These are phyloP conservation scores for Alternaria angustiovoidea DNA, from an alignment of 2,329 filamentous ascomycete genomes.

Conservation along the genomic window DNA sequence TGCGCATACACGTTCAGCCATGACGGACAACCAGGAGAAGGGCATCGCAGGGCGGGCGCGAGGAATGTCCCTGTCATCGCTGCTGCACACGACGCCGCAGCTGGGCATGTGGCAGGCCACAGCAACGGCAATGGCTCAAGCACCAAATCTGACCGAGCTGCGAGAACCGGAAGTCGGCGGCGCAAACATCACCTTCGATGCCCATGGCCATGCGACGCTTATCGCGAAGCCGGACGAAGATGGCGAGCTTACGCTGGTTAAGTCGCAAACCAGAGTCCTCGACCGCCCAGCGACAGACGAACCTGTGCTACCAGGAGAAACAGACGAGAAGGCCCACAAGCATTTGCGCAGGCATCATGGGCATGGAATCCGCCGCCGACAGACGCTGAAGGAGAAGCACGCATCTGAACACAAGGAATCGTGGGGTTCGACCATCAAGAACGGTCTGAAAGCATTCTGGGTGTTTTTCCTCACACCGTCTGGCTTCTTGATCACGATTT, in stretches of 20 bases:
- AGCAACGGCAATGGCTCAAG: conserved; percentile 49
- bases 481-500: conserved; percentile 79
- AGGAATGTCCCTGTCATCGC: conserved; percentile 37
- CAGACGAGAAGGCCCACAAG: background rate
- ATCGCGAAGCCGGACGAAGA: conserved; percentile 25
- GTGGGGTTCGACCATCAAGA: conserved; percentile 65
- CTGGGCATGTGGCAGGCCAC: conserved; percentile 55
- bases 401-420: conserved; percentile 33
- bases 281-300: background rate
- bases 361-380: background rate
- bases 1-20: background rate
- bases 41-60: conserved; percentile 29
- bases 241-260: conserved; percentile 14
- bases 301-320: background rate
- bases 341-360: background rate
- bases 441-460: conserved; percentile 69
- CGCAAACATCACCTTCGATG: conserved; percentile 30
- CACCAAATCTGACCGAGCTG: conserved; percentile 54
- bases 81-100: conserved; percentile 47
- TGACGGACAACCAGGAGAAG: conserved; percentile 18
- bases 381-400: conserved; percentile 33
- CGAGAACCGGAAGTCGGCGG: conserved; percentile 22
- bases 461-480: conserved; percentile 76
- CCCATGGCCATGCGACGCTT: conserved; percentile 23
- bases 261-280: conserved; percentile 17